phyloP scores from a whole-genome alignment of 768 basidiomycete species.

The Panaeolus papilionaceus region DNA sequence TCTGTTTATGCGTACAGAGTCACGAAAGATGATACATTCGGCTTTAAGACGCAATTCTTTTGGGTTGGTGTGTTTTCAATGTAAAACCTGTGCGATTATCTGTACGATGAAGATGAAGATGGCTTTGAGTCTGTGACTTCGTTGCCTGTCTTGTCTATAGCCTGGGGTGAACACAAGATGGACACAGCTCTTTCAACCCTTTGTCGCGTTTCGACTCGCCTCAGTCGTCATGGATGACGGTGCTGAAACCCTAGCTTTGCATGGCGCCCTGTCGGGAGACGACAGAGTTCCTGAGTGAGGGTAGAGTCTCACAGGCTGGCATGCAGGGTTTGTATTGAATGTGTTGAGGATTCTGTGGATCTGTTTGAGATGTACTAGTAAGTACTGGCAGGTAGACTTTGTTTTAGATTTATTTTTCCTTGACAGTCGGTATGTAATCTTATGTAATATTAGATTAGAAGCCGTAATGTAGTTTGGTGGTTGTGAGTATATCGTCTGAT shows the following conservation, averaged over 20 bases:
- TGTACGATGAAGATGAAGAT: neutral
- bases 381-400: neutral
- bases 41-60: neutral
- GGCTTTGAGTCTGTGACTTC: neutral
- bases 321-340: neutral
- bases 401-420: neutral
- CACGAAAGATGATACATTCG: neutral
- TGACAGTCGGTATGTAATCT: neutral
- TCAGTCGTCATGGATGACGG: neutral
- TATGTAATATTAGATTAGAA: neutral
- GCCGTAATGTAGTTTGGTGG: neutral
- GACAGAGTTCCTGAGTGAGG: conserved; percentile 9
- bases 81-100: neutral
- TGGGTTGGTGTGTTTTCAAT: no score
- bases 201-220: neutral
- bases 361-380: neutral
- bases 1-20: neutral
- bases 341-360: neutral
- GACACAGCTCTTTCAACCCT: neutral
- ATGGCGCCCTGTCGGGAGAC: neutral
- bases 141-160: neutral
- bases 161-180: neutral
- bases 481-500: neutral
- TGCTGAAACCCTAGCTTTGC: neutral
- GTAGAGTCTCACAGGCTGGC: neutral